Base-by-base conservation (phyloP, 768 basidiomycete species). In the Tylopilus sp. region DNA sequence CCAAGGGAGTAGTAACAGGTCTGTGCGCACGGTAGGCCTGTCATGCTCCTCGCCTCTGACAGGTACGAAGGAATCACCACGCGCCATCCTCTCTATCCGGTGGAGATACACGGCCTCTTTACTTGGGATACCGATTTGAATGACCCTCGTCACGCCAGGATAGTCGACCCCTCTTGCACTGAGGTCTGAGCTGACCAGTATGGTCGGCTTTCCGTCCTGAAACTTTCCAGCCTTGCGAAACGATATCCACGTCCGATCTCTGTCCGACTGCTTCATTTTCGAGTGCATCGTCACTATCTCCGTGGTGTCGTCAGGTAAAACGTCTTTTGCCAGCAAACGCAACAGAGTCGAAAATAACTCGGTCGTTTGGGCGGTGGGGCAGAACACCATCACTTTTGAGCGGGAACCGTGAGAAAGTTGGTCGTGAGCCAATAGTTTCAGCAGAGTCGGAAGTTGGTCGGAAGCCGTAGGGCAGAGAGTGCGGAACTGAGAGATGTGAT, bases 131-230 rank as follows among this genome's bases (percentile, higher is more conserved):
- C 96, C 94, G 46, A 99, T 76, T 68, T 98, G 97, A 58, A 98
- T 87, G 55, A 95, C 88, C 34, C 93, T 84, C 0, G 90, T 91
- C 21, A 94, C 89, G 19, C 81, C 83, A 9, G 92, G 92, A 66
- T 95, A 96, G 68, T 96, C 91, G 41, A 95, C 81, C 16, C 91
- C 91, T 52, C 92, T 82, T 21, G 92, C 91, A 26, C 90, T 93
- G 6, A 96, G 85, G 59, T 96, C 93, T 1, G 92, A 93, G 4
- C 85, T 88, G 59, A 97, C 76, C 47, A 96, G 80, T 28, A 97
- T 74, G 3, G 81, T 74, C 0, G 84, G 79, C 6, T 19, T 53
- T 31, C 76, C 75, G 2, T 71, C 65, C 17, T 2, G 55, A n/a
- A 26, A 43, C 30, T 47, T 56, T 31, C 50, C 47, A 26, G 54